Base-by-base conservation (phyloP, 2,329 filamentous ascomycete genomes). In the Byssochlamys sp. region DNA sequence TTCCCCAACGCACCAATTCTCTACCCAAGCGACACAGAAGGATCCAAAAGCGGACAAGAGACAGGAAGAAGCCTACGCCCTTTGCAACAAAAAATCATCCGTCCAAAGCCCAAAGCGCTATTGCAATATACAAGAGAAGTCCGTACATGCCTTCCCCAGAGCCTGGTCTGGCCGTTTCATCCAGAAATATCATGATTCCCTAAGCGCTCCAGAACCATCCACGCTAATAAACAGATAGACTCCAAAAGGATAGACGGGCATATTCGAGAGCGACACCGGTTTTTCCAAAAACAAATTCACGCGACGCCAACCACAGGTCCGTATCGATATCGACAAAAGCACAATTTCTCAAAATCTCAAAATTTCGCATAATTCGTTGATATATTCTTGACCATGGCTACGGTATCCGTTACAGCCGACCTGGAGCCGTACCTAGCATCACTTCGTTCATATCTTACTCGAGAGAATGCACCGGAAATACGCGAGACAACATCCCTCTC, bases 351-450 rank as follows among this genome's bases (percentile, higher is more conserved):
- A 19, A 19, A 19, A 19, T 19, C 19, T 19, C 39, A 45, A 45
- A 14, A 45, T 19, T 45, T 45, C 39, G 19, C 39, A 45, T 45
- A 45, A 45, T 14, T 45, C 39, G 19, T 45, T 39, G 7, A 45
- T 45, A n/a, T 19, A 45, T 45, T 45, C 12, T 45, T 6, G 45
- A 61, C 31, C 53, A 69, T 69, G 67, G 59, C 66, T 11, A 69
- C 64, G 9, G 68, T 70, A 25, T 63, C 66, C n/a, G 66, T 70
- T 51, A 70, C 67, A 6, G 65, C 61, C 53, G 68, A 70, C 14
- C 54, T 70, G 24, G 63, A 70, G 57, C 61, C 65, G 28, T 71
- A 70, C 50, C 55, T 71, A 49, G 65, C 66, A 29, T 70, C 67
- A 1, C 65, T 70, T 14, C 67, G 65, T 52, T 61, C 60, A 45